A percentile compares a stretch with the other conserved stretches of the same genome.
Evolutionary conservation across 768 basidiomycete species (phyloP).

Genomic region (Rickenella mellea): DNA sequence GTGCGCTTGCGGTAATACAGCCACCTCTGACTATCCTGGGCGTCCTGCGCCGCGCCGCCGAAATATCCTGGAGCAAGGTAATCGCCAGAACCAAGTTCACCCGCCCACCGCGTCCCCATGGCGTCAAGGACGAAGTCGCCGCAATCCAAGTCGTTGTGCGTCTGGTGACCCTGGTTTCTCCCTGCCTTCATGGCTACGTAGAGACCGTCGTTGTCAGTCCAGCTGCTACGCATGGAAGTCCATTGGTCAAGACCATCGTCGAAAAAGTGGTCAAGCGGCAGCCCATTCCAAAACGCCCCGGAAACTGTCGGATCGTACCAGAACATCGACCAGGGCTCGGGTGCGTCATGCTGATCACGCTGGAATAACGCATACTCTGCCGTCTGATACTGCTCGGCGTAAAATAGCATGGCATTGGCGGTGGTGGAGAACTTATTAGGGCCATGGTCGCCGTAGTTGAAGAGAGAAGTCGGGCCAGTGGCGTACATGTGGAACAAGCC

Average conservation of each 20-base stretch:
- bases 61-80: conserved; percentile 79
- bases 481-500: conserved; percentile 87
- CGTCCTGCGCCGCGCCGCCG: conserved; percentile 51
- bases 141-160: conserved; percentile 88
- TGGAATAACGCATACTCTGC: conserved; percentile 82
- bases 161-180: conserved; percentile 72
- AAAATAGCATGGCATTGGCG: conserved; percentile 81
- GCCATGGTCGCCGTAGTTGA: conserved; percentile 78
- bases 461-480: conserved; percentile 75
- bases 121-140: conserved; percentile 97
- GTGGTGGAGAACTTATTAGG: conserved; percentile 94
- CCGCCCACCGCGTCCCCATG: conserved; percentile 87
- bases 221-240: conserved; percentile 85
- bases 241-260: conserved; percentile 65
- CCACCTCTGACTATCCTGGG: conserved; percentile 70
- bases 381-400: conserved; percentile 55
- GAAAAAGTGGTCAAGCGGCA: conserved; percentile 79
- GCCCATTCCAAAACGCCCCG: conserved; percentile 89
- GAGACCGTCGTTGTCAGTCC: conserved; percentile 79
- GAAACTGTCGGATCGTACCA: conserved; percentile 83
- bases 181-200: conserved; percentile 90
- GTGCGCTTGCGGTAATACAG: conserved; percentile 93
- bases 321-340: conserved; percentile 69
- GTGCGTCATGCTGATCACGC: conserved; percentile 76
- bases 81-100: conserved; percentile 86